These are phyloP conservation scores for Stenocarpella maydis DNA, from an alignment of 2,329 filamentous ascomycete genomes.

Conservation along the genomic window DNA sequence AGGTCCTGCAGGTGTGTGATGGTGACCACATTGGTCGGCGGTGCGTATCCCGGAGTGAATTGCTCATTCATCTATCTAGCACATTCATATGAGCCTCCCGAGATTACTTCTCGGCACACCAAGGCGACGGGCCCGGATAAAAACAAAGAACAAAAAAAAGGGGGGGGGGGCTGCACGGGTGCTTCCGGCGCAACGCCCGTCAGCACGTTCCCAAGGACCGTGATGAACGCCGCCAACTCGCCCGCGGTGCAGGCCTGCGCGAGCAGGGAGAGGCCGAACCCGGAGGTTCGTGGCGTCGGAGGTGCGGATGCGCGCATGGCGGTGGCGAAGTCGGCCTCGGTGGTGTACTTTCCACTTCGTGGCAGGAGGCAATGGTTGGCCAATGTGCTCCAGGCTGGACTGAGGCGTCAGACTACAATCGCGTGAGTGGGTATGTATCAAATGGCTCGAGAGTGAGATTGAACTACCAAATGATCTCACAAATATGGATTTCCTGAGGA, in stretches of 20 bases:
- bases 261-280: slow-evolving; percentile 49
- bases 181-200: slow-evolving; percentile 48
- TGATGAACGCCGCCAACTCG: slow-evolving; percentile 56
- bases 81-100: neutral
- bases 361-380: slow-evolving; percentile 33
- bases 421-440: too few relatives aligned
- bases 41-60: slow-evolving; percentile 24
- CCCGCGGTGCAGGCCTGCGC: slow-evolving; percentile 56
- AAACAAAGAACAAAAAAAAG: slow-evolving; percentile 58
- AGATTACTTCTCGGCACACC: too few relatives aligned
- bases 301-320: slow-evolving; percentile 26
- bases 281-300: slow-evolving; percentile 30
- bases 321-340: slow-evolving; percentile 15
- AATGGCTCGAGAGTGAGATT: too few relatives aligned
- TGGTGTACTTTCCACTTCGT: slow-evolving; percentile 28
- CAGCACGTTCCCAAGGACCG: slow-evolving; percentile 55
- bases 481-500: too few relatives aligned
- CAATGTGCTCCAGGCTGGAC: slow-evolving; percentile 27
- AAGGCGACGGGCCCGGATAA: slow-evolving; percentile 29
- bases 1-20: slow-evolving; percentile 16
- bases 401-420: slow-evolving; percentile 15
- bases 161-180: slow-evolving; percentile 49
- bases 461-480: too few relatives aligned
- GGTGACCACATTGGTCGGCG: slow-evolving; percentile 18
- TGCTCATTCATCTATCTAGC: slow-evolving; percentile 29